A percentile compares a stretch with the other conserved stretches of the same genome.
These are phyloP conservation scores for Trametes cinnabarina DNA, from an alignment of 768 basidiomycete species.

Conservation along the genomic window DNA sequence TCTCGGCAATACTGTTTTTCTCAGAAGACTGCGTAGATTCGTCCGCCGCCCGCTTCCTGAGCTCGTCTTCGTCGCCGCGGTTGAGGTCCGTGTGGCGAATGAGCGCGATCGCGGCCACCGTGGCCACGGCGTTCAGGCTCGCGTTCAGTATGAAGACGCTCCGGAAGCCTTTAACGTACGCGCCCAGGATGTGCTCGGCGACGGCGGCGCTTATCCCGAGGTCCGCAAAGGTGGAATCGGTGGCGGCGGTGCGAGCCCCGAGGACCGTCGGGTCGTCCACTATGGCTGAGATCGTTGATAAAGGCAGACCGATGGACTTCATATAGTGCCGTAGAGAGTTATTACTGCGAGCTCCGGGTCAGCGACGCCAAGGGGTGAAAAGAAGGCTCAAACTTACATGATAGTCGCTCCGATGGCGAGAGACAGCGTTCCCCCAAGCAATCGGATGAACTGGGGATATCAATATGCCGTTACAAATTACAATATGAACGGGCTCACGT, in stretches of 20 bases:
- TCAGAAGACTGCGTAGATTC: conserved; percentile 14
- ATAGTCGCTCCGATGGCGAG: conserved; percentile 62
- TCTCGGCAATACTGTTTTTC: conserved; percentile 3
- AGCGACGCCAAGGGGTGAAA: neutral
- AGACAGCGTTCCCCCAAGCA: conserved; percentile 67
- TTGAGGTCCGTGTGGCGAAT: conserved; percentile 62
- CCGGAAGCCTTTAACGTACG: conserved; percentile 57
- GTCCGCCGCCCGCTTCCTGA: conserved; percentile 41
- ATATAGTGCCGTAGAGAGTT: conserved; percentile 47
- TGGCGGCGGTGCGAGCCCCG: conserved; percentile 30
- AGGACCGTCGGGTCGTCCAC: conserved; percentile 49
- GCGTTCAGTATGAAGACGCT: conserved; percentile 62
- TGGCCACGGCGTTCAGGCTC: conserved; percentile 50
- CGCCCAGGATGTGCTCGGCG: conserved; percentile 45
- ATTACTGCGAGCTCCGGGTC: conserved; percentile 33
- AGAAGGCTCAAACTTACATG: conserved; percentile 36
- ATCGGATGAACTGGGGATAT: conserved; percentile 63
- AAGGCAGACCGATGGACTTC: conserved; percentile 36
- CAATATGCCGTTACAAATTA: neutral
- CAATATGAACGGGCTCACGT: conserved; percentile 34
- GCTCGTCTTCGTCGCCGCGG: conserved; percentile 51
- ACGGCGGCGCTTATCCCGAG: conserved; percentile 36
- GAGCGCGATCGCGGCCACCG: conserved; percentile 54
- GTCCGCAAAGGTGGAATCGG: conserved; percentile 6
- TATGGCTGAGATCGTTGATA: conserved; percentile 40